phyloP scores from a whole-genome alignment of 805 yeast species.

The Candida maltosa region DNA sequence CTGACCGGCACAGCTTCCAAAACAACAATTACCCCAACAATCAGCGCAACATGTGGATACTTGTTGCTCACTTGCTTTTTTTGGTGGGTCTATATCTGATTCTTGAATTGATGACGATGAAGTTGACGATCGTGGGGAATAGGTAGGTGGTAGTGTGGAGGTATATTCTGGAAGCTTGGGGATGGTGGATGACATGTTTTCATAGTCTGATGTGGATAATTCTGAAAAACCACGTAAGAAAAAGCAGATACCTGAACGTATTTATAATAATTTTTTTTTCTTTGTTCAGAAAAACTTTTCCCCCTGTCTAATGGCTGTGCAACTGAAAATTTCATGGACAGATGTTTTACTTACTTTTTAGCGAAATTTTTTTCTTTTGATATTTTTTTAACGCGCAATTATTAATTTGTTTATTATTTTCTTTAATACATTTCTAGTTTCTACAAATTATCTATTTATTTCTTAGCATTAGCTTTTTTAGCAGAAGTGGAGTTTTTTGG shows the following conservation, averaged over 20 bases:
- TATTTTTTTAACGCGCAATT: too few relatives aligned
- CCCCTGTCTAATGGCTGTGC: neutral
- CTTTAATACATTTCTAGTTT: too few relatives aligned
- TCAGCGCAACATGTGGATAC: conserved; percentile 6
- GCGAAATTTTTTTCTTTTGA: conserved; percentile 2
- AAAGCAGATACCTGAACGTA: too few relatives aligned
- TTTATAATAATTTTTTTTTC: too few relatives aligned
- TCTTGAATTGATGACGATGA: conserved; percentile 4
- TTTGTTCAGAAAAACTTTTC: neutral
- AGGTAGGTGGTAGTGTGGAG: conserved; percentile 4
- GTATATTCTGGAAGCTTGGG: too few relatives aligned
- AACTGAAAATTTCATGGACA: neutral
- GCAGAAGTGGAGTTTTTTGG: conserved; percentile 91
- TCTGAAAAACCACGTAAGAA: neutral
- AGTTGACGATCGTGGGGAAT: conserved; percentile 1
- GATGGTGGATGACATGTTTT: too few relatives aligned
- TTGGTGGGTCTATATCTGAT: conserved; percentile 4
- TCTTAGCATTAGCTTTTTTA: conserved; percentile 43
- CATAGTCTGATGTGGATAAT: neutral
- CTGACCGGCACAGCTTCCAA: conserved; percentile 7
- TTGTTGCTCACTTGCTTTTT: conserved; percentile 7
- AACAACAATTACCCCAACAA: conserved; percentile 4
- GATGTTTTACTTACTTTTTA: neutral
- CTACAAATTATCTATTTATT: conserved; percentile 1
- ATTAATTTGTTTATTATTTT: too few relatives aligned